Evolutionary conservation across 1,284 basidiomycete species (phyloP), one percentile per base, ranked within the genome.

Genomic region (Melanopsichium pennsylvanicum): DNA sequence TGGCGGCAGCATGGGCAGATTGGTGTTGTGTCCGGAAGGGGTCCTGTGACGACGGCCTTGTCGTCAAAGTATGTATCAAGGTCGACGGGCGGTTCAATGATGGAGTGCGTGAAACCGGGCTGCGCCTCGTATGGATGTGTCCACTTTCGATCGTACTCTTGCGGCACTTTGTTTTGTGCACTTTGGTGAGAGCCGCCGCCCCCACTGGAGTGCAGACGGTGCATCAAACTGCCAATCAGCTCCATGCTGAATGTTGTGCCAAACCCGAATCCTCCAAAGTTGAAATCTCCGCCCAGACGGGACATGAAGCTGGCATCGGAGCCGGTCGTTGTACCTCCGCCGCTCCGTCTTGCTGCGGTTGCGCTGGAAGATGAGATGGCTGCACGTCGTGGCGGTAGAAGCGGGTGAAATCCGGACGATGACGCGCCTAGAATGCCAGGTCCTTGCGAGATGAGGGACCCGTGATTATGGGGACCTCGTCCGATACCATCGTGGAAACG

Each of bases 41-140:
- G 73, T 4, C 64, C 75, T 12, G 70, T 67, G 16, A 74, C 70
- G 23, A 68, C 59, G 10, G 56, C 56, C 31, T 74, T 61, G 52
- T 73, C 75, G n/a, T 68, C 67, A 11, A 68, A 62, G 29, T 70
- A 66, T 5, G 61, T 68, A 5, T 79, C 76, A 15, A 79, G 58
- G 37, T 79, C 76, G 35, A 79, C 57, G 7, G 76, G 70, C 15
- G 76, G 76, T 60, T 77, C 76, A 27, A 76, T 59, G 38, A 79
- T 64, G 34, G 41, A 50, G 13, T 74, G 58, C 15, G 67, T 57
- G 43, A 72, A 74, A 9, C 61, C 60, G 5, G 59, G 33, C 34
- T 45, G 46, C 12, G 38, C 55, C 2, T 61, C 51, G 15, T 58
- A 46, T 2, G 70, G 69, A 48, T 77, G 75, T 0, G 73, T 73